Conservation (phyloP, 2,329 filamentous ascomycete genomes). For the Trichoderma hamatum region DNA sequence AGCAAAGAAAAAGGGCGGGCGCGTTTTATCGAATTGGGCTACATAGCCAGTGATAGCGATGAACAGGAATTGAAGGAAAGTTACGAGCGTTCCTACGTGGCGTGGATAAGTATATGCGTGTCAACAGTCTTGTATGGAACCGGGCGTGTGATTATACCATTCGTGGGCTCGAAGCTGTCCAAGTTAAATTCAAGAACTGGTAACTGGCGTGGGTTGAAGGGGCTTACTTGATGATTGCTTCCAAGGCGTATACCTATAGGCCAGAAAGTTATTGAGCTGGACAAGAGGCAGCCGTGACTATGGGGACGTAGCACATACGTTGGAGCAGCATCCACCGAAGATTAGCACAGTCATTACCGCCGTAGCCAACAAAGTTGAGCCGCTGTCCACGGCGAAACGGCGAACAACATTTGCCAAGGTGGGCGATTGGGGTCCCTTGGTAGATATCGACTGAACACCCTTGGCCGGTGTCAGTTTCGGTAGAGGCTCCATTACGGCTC, state of each 20-base stretch:
- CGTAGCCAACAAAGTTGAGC: conserved; percentile 53
- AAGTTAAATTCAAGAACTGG: background rate
- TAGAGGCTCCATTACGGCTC: conserved; percentile 18
- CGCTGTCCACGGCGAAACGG: conserved; percentile 8
- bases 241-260: conserved; percentile 87
- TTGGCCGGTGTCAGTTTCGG: conserved; percentile 13
- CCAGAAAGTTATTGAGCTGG: background rate
- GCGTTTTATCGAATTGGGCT: conserved; percentile 69
- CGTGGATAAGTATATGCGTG: conserved; percentile 22
- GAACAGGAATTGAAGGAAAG: conserved; percentile 86
- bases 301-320: conserved; percentile 59
- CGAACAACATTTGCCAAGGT: conserved; percentile 13
- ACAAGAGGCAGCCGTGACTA: background rate
- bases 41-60: conserved; percentile 78
- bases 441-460: conserved; percentile 8
- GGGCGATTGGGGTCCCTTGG: background rate
- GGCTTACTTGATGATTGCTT: conserved; percentile 89
- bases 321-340: conserved; percentile 93
- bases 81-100: conserved; percentile 74
- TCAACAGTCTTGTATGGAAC: background rate
- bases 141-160: conserved; percentile 57
- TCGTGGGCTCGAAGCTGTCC: conserved; percentile 75
- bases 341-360: conserved; percentile 78
- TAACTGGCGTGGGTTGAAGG: background rate
- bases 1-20: conserved; percentile 72